Evolutionary conservation across 2,329 filamentous ascomycete genomes (phyloP).

Genomic region (Cladosporium sp.): DNA sequence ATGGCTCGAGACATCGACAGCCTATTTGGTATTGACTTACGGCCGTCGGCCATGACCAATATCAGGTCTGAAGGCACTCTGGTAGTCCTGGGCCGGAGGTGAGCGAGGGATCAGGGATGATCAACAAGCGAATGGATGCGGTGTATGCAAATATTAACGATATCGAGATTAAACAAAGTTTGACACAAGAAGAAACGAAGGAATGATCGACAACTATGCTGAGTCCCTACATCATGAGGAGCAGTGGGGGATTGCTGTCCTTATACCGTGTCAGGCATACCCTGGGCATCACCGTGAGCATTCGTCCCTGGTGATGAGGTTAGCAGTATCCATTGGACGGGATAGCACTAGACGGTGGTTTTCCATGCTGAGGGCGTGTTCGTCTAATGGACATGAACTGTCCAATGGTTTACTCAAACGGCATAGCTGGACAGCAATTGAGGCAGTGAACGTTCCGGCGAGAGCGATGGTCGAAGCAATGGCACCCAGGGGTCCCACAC

Average conservation of each 20-base stretch:
- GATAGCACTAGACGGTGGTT: neutral
- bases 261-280: conserved; percentile 18
- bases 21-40: neutral
- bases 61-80: neutral
- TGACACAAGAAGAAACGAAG: conserved; percentile 1
- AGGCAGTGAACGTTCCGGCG: conserved; percentile 5
- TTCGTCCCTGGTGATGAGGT: neutral
- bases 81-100: conserved; percentile 1
- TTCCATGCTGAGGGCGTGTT: neutral
- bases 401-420: conserved; percentile 1
- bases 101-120: neutral
- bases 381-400: neutral
- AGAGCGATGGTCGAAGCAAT: conserved; percentile 1
- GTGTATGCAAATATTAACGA: neutral
- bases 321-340: conserved; percentile 1
- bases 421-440: neutral
- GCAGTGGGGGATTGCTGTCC: neutral
- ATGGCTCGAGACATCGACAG: neutral
- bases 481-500: neutral
- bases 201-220: conserved; percentile 17
- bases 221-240: neutral
- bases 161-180: neutral
- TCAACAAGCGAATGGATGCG: neutral
- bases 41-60: conserved; percentile 13
- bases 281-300: neutral